Conservation (phyloP, 495 filamentous ascomycete species). For the Penicillium salamii region DNA sequence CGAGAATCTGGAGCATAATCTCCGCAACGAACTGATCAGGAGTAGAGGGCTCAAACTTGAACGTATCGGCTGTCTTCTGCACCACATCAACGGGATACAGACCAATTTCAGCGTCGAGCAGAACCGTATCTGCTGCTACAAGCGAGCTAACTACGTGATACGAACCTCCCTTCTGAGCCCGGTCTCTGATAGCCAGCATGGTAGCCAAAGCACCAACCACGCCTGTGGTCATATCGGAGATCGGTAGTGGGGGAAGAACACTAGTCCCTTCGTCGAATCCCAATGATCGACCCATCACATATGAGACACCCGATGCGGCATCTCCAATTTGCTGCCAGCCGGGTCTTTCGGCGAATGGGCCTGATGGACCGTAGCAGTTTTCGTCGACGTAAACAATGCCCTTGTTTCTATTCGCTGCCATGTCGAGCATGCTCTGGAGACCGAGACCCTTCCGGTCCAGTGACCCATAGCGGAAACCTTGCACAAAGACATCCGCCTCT, state of each 20-base stretch:
- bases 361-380: slow-evolving; percentile 58
- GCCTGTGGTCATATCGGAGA: slow-evolving; percentile 68
- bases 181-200: slow-evolving; percentile 39
- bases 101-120: slow-evolving; percentile 21
- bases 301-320: slow-evolving; percentile 23
- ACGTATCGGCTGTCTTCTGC: slow-evolving; percentile 8
- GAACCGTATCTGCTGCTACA: slow-evolving; percentile 22
- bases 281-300: slow-evolving; percentile 33
- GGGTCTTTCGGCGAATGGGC: slow-evolving; percentile 30
- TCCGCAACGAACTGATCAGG: slow-evolving; percentile 30
- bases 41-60: slow-evolving; percentile 8
- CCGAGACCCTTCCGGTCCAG: slow-evolving; percentile 53
- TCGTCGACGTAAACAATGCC: slow-evolving; percentile 63
- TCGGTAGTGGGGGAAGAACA: slow-evolving; percentile 67
- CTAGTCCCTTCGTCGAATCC: slow-evolving; percentile 60
- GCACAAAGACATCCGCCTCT: slow-evolving; percentile 56
- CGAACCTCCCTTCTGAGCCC: slow-evolving; percentile 25
- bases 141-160: slow-evolving; percentile 26
- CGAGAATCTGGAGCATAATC: slow-evolving; percentile 24
- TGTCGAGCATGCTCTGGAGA: slow-evolving; percentile 44
- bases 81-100: slow-evolving; percentile 23
- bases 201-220: slow-evolving; percentile 54
- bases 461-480: slow-evolving; percentile 53
- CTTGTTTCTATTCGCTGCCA: slow-evolving; percentile 41
- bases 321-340: slow-evolving; percentile 52